Base-by-base conservation (phyloP, 495 filamentous ascomycete genomes). In the Penicillium psychrofluorescens region DNA sequence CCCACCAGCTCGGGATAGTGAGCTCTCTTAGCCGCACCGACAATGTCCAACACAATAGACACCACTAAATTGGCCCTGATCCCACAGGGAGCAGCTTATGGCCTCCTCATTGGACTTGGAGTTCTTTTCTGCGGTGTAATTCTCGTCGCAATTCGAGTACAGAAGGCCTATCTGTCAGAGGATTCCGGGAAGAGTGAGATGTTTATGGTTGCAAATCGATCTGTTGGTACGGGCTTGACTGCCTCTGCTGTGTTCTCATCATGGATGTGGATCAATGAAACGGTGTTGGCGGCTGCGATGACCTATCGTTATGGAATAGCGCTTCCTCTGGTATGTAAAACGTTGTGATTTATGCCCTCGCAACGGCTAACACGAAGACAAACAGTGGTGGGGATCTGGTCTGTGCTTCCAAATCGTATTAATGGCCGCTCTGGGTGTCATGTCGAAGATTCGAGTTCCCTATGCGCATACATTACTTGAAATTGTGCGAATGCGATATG, bases 401-500 rank as follows among this genome's bases (percentile, higher is more conserved):
- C 56, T 64, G 8, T 67, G 58, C 35, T 66, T 68, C 41, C 62
- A 68, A 44, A 65, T 70, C 38, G 62, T 63, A 22, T 44, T 70
- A 33, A 68, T 70, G 64, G 59, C 66, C 7, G 61, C 52, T 10
- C 50, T 70, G 3, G 66, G 61, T 9, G 61, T 68, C 2, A 58
- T 64, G 56, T 62, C 63, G 32, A 70, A 70, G 48, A 58, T 66
- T 40, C 54, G 70, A 52, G 76, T 76, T 5, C 76, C 76, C 6
- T 77, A 77, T 49, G 75, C 74, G 0, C 75, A 77, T 50, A 80
- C 76, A 0, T 78, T 71, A 15, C 56, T 78, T 5, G 75, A 80
- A 50, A 71, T 76, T 33, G 70, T 78, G 38, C 66, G 68, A 13
- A 69, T 72, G 54, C 66, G 76, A 43, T 78, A 80, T 55, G 74